Evolutionary conservation across 2,329 filamentous ascomycete species (phyloP).

Genomic region (Fusarium sp.): DNA sequence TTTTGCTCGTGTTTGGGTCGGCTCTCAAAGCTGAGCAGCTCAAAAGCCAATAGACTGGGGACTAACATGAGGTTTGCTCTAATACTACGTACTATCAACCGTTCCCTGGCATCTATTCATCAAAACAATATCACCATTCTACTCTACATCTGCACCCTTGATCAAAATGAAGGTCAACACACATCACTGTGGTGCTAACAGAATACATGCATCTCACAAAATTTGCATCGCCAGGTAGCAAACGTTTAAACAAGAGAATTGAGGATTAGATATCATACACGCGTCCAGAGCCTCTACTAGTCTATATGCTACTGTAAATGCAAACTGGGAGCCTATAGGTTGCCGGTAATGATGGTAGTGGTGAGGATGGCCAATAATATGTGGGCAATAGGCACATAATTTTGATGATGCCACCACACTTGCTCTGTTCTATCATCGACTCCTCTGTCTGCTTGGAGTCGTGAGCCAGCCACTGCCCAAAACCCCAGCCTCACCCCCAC

Average conservation of each 20-base stretch:
- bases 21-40: constrained; percentile 8
- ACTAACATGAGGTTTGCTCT: no score
- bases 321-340: constrained; percentile 12
- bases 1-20: constrained; percentile 1
- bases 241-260: constrained; percentile 30
- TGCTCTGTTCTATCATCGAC: constrained; percentile 29
- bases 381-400: constrained; percentile 13
- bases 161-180: not conserved
- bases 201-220: not conserved
- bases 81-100: no score
- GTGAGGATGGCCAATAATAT: constrained; percentile 21
- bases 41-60: no score
- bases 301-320: constrained; percentile 43
- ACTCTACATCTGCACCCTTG: not conserved
- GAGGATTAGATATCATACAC: constrained; percentile 48
- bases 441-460: constrained; percentile 10
- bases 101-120: no score
- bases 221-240: constrained; percentile 12
- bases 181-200: no score
- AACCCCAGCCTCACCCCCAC: constrained; percentile 28
- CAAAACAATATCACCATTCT: no score
- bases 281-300: constrained; percentile 41
- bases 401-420: constrained; percentile 13
- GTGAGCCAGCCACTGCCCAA: constrained; percentile 20
- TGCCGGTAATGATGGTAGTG: constrained; percentile 2